Base-by-base conservation (phyloP, 129 eudicot species). In the Solidago caesia region DNA sequence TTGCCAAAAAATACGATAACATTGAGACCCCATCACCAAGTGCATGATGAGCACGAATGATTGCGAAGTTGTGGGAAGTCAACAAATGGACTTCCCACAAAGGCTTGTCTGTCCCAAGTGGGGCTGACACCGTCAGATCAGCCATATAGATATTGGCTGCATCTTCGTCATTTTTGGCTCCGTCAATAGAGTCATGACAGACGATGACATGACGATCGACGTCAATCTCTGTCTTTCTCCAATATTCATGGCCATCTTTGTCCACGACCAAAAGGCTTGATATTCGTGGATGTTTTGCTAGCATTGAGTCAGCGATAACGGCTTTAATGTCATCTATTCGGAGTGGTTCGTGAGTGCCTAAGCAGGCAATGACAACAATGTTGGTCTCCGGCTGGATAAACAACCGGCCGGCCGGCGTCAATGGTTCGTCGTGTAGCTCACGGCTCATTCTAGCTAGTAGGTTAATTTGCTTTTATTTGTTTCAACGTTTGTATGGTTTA, bases 11-110 rank as follows among this genome's bases (percentile, higher is more conserved):
- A 75, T 87, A 67, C 9, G 95, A 92, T 81, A 92, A 75, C 72
- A 92, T 25, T 7, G 98, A 92, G 21, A 84, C 72, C 4, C 95
- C 98, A 26, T 92, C 96, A 8, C 98, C 98, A 1, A 92, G 74
- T 41, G 98, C 96, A 76, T 92, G 98, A 57, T 89, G 98, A 1
- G 87, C 82, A 10, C 98, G 89, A 14, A 92, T 71, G 7, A 92
- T 87, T 2, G 76, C 83, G 12, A 92, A 86, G 2, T 84, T 83
- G 64, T 87, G 90, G 4, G 91, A 84, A 83, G 73, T 75, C 33
- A 92, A 25, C 3, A 89, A 16, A 68, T 92, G 96, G 2, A 92
- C 45, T 60, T 92, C 98, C 98, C 98, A 89, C 46, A 92, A 76
- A 2, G 98, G 98, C 72, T 92, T 92, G 56, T 82, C 87, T 6